Base-by-base conservation (phyloP, 495 filamentous ascomycete species). In the Trichocladium antarcticum region DNA sequence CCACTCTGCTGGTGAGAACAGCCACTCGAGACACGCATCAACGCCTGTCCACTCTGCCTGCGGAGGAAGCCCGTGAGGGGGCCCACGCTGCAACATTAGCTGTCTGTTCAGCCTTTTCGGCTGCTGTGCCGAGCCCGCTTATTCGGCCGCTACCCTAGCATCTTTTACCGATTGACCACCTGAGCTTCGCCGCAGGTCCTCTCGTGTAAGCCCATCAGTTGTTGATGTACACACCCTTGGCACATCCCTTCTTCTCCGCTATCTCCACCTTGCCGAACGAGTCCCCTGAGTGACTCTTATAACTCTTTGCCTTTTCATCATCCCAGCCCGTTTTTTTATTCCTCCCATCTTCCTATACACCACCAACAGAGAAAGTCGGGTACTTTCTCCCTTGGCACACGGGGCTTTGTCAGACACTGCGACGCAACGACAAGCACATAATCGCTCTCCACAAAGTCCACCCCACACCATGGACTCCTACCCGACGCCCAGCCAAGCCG, bases 21-120 rank as follows among this genome's bases (percentile, higher is more conserved):
- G 56, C 62, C 62, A 56, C 57, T 54, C n/a, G 62, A 60, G 57
- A 64, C 61, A 64, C 62, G 55, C 59, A 62, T 42, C 47, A 42
- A 52, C 36, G 53, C 42, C 45, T 54, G 50, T 51, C 57, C 42
- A 49, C 39, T 41, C 53, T 51, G 53, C 56, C 53, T 50, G 32
- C 42, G 32, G 42, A 47, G 54, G 53, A 58, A 49, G 53, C 53
- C 59, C 57, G 49, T 47, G 35, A 40, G 32, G 49, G 39, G 56
- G 50, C 54, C 56, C 48, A 51, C 38, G 31, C 49, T 57, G 42
- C 34, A 58, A 55, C 55, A 50, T 41, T 42, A 42, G 52, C 41
- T 50, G 51, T 45, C 52, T 39, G 39, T 52, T 54, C 55, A 57
- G 53, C 53, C 53, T 53, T n/a, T 54, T 27, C 34, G 20, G 22